These are phyloP conservation scores for Dicorynia guianensis DNA, from an alignment of 306 rosid species.

Conservation along the genomic window DNA sequence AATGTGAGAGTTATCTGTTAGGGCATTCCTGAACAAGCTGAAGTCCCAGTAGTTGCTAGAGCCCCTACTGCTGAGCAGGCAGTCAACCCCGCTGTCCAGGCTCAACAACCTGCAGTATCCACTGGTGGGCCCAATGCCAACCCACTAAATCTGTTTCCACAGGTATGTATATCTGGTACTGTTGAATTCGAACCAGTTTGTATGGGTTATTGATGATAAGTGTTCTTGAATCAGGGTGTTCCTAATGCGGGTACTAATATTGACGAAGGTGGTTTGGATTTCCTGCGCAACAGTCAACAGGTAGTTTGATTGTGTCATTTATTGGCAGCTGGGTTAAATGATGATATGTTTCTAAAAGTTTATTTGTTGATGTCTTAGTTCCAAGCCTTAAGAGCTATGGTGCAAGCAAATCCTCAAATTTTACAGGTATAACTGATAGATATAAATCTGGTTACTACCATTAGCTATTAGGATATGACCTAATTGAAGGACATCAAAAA, in stretches of 20 bases:
- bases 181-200: slow-evolving; percentile 13
- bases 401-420: slow-evolving; percentile 83
- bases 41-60: slow-evolving; percentile 61
- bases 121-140: slow-evolving; percentile 82
- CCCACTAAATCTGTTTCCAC: slow-evolving; percentile 87
- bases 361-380: slow-evolving; percentile 53
- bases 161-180: slow-evolving; percentile 47
- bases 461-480: slow-evolving; percentile 17
- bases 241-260: slow-evolving; percentile 53
- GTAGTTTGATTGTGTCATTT: slow-evolving; percentile 44
- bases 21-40: slow-evolving; percentile 93
- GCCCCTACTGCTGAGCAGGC: slow-evolving; percentile 52
- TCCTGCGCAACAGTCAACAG: slow-evolving; percentile 79
- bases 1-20: slow-evolving; percentile 34
- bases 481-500: not conserved
- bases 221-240: slow-evolving; percentile 66
- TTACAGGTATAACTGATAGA: slow-evolving; percentile 67
- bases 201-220: slow-evolving; percentile 9
- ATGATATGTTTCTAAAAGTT: not conserved
- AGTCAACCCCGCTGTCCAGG: slow-evolving; percentile 53
- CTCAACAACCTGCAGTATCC: slow-evolving; percentile 58
- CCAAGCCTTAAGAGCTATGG: slow-evolving; percentile 79
- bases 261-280: slow-evolving; percentile 69
- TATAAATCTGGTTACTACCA: slow-evolving; percentile 19
- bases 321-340: not conserved